These are phyloP conservation scores for Phytophthora citricola DNA, from an alignment of 352 stramenopile species.

Conservation along the genomic window DNA sequence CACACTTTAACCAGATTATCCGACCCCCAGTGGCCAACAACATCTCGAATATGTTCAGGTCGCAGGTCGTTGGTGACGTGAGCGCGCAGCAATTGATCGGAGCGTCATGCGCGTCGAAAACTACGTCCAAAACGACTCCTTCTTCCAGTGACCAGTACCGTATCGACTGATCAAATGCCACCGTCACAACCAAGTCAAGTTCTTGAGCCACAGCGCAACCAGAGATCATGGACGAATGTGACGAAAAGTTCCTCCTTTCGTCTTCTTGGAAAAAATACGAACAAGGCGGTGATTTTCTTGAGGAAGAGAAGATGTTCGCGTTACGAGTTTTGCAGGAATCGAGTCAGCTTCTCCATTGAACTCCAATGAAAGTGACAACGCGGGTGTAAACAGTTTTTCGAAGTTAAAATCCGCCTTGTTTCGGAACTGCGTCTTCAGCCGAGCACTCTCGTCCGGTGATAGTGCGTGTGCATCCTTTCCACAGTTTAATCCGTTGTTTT, in stretches of 20 bases:
- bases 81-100: constrained; percentile 55
- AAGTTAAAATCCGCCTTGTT: constrained; percentile 65
- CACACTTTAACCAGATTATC: constrained; percentile 79
- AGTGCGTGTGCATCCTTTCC: neutral
- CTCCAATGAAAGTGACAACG: constrained; percentile 22
- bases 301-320: constrained; percentile 2
- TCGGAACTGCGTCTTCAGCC: constrained; percentile 36
- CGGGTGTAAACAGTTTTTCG: constrained; percentile 53
- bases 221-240: constrained; percentile 58
- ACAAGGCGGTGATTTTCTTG: constrained; percentile 29
- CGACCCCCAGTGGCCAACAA: constrained; percentile 57
- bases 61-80: constrained; percentile 36
- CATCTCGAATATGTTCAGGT: constrained; percentile 35
- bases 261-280: constrained; percentile 29
- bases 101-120: constrained; percentile 50
- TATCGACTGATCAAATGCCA: constrained; percentile 54
- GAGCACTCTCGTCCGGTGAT: constrained; percentile 13
- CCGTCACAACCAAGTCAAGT: constrained; percentile 51
- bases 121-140: constrained; percentile 43
- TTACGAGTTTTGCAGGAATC: constrained; percentile 9
- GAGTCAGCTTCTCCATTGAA: neutral
- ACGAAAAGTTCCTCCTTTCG: constrained; percentile 38
- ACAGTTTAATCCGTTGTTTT: constrained; percentile 4
- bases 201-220: constrained; percentile 49
- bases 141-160: constrained; percentile 52